Conservation (phyloP, 2,329 filamentous ascomycete genomes). For the Stachybotrys chlorohalonatus region DNA sequence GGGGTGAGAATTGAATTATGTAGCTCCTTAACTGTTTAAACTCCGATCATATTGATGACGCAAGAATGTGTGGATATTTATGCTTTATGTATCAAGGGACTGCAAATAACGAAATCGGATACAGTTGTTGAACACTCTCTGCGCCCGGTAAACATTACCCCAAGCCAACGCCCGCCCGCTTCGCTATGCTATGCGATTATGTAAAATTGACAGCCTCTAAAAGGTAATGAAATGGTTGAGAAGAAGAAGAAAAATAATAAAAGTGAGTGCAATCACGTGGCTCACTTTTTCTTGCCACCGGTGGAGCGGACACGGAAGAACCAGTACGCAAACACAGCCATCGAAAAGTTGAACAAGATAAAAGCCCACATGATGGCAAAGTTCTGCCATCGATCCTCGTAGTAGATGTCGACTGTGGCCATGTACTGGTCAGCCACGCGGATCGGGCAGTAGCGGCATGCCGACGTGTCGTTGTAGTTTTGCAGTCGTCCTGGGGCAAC, state of each 20-base stretch:
- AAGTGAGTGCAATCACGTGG: not conserved
- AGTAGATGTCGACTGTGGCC: conserved; percentile 30
- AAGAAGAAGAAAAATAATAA: not conserved
- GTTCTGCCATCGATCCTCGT: conserved; percentile 50
- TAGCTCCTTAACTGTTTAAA: no score
- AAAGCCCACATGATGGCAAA: conserved; percentile 57
- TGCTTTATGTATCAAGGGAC: no score
- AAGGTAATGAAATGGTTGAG: not conserved
- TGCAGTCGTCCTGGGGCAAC: conserved; percentile 44
- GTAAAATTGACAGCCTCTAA: not conserved
- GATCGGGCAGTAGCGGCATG: conserved; percentile 57
- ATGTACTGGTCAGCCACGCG: conserved; percentile 47
- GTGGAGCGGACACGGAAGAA: conserved; percentile 1
- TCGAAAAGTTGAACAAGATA: conserved; percentile 48
- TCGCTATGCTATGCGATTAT: not conserved
- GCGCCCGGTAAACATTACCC: not conserved
- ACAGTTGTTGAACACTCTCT: no score
- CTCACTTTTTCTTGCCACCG: not conserved
- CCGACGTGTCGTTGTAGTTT: conserved; percentile 40
- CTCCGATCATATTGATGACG: no score
- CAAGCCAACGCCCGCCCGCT: not conserved
- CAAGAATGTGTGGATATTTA: no score
- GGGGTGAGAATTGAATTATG: no score
- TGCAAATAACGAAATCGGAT: no score
- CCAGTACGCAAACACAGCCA: conserved; percentile 50